Base-by-base conservation (phyloP, 768 basidiomycete species). In the Neoboletus subvelutipes region DNA sequence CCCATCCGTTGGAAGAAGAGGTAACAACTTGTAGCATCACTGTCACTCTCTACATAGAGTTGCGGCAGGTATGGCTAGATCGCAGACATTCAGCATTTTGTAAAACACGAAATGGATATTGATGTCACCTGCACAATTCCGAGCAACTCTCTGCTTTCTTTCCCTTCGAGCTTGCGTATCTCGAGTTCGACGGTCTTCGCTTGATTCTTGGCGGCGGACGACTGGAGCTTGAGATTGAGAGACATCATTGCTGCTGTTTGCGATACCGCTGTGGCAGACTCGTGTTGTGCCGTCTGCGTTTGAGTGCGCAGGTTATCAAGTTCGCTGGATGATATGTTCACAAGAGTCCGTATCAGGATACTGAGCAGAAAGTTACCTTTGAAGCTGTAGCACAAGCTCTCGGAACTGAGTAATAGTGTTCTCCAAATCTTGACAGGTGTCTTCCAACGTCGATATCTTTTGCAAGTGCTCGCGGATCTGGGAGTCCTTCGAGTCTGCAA, bases 231-330 rank as follows among this genome's bases (percentile, higher is more conserved):
- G 71, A 97, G 81, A 71, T 98, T 98, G 51, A 97, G 78, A 45
- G 94, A 93, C 81, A 98, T 87, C 79, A 98, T 88, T 3, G 91
- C 90, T 3, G 95, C 95, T 0, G 92, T 89, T 66, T 98, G 94
- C 1, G 88, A 90, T 15, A 84, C 87, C 17, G 92, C 90, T 0
- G 85, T 84, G 1, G 89, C 88, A 3, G 90, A 90, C 68, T 94
- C 91, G 28, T 82, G 80, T 63, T 92, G 90, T 1, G 90, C 91
- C 0, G 86, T 88, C 66, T 92, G 89, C 4, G 93, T 93, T 68
- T 94, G 88, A 15, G 87, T 77, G 33, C 94, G 90, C 5, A 98
- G 80, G 18, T 74, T 73, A 49, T 96, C 92, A 50, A 98, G 84
- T 63, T 98, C 95, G 58, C 93, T 96, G 63, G n/a, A 37, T 26